Conservation (phyloP, 164 flowering plant species). For the Magnolia kwangsiensis region DNA sequence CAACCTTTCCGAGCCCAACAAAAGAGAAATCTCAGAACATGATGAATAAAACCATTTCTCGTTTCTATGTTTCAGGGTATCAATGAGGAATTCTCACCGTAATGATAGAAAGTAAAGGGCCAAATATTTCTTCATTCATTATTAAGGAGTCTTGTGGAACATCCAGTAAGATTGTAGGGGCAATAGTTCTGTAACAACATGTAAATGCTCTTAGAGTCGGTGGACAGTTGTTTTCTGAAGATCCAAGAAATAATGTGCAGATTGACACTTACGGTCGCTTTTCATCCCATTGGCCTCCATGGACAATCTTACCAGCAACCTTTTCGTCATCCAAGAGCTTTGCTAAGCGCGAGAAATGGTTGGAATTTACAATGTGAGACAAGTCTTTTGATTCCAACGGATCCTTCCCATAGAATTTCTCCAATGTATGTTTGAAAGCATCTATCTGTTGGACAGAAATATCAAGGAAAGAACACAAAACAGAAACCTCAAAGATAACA, state of each 20-base stretch:
- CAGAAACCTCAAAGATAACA: background rate
- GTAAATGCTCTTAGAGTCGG: background rate
- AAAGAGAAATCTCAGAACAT: background rate
- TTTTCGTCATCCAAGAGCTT: slow-evolving; percentile 73
- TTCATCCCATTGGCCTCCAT: slow-evolving; percentile 73
- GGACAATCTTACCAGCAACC: slow-evolving; percentile 64
- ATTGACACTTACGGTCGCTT: slow-evolving; percentile 48
- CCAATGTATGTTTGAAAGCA: slow-evolving; percentile 50
- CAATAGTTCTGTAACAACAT: slow-evolving; percentile 52
- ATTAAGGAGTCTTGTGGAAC: slow-evolving; percentile 76
- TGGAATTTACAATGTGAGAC: slow-evolving; percentile 69
- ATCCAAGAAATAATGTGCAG: background rate
- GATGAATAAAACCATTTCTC: background rate
- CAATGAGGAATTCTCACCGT: slow-evolving; percentile 39
- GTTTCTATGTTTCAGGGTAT: background rate
- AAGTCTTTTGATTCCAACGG: slow-evolving; percentile 70
- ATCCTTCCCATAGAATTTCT: slow-evolving; percentile 65
- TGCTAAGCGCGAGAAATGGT: slow-evolving; percentile 64
- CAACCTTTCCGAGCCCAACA: slow-evolving; percentile 44
- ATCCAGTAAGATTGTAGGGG: slow-evolving; percentile 85
- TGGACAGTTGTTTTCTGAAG: background rate
- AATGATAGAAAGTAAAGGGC: slow-evolving; percentile 87
- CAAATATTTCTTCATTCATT: slow-evolving; percentile 94
- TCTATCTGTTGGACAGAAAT: slow-evolving; percentile 43
- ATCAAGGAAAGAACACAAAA: background rate